phyloP scores from a whole-genome alignment of 441 rosid species.

The Capsella rubella region DNA sequence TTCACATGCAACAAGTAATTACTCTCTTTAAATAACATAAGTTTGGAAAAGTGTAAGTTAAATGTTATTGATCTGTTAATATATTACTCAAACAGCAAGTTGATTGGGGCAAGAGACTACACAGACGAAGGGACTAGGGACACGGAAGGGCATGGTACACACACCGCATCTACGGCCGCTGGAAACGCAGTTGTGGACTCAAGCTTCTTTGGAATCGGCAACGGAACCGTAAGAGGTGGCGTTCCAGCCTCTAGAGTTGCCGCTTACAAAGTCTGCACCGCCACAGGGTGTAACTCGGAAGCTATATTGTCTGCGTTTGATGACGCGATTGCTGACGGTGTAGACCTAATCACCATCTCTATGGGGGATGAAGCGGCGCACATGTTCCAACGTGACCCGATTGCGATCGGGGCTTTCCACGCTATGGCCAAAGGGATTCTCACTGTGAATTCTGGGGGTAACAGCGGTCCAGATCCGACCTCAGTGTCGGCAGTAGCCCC shows the following conservation, averaged over 20 bases:
- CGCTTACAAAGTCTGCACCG: constrained; percentile 42
- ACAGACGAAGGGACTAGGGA: constrained; percentile 32
- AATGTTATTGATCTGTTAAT: constrained; percentile 11
- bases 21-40: background rate
- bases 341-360: constrained; percentile 52
- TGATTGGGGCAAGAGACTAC: constrained; percentile 57
- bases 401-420: constrained; percentile 58
- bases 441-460: constrained; percentile 48
- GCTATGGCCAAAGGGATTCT: constrained; percentile 56
- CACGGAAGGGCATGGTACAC: constrained; percentile 47
- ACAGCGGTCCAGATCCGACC: constrained; percentile 17
- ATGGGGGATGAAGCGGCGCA: constrained; percentile 21
- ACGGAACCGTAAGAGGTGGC: constrained; percentile 46
- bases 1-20: constrained; percentile 71
- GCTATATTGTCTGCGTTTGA: constrained; percentile 52
- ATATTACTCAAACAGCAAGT: constrained; percentile 41
- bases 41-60: background rate
- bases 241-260: constrained; percentile 48
- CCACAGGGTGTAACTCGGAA: constrained; percentile 4
- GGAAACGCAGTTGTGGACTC: constrained; percentile 36
- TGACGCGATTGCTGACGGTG: constrained; percentile 66
- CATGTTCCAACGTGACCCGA: constrained; percentile 22
- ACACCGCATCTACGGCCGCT: constrained; percentile 42
- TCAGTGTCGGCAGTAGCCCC: constrained; percentile 32
- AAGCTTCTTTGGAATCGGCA: constrained; percentile 44